phyloP scores from a whole-genome alignment of 192 early-diverging fungal genomes.

The Geranomyces michiganensis region DNA sequence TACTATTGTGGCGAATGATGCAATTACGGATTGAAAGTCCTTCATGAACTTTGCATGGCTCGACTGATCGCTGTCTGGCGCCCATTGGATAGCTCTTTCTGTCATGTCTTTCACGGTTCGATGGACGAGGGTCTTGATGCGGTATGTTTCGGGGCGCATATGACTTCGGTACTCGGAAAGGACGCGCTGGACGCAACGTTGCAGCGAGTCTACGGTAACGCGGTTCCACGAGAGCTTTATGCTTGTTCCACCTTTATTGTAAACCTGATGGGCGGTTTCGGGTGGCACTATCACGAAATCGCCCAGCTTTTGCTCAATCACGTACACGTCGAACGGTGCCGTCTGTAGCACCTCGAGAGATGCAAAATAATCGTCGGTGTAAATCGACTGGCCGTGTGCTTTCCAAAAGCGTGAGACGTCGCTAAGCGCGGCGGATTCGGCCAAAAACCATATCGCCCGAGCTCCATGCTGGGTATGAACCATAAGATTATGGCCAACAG shows the following conservation, averaged over 20 bases:
- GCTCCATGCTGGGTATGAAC: constrained; percentile 23
- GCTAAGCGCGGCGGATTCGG: constrained; percentile 6
- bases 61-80: background rate
- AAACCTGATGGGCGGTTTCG: constrained; percentile 39
- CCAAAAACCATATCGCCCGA: constrained; percentile 38
- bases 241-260: constrained; percentile 36
- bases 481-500: constrained; percentile 44
- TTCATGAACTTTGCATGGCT: background rate
- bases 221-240: constrained; percentile 31
- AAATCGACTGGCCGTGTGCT: constrained; percentile 12
- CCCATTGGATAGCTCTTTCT: background rate
- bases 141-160: constrained; percentile 32
- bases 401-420: constrained; percentile 24
- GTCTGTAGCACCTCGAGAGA: constrained; percentile 21
- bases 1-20: constrained; percentile 21
- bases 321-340: constrained; percentile 37
- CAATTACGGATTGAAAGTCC: constrained; percentile 23
- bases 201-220: constrained; percentile 25
- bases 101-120: constrained; percentile 4
- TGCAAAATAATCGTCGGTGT: constrained; percentile 25
- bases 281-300: constrained; percentile 42
- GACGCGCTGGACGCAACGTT: constrained; percentile 15
- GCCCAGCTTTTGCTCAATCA: constrained; percentile 35
- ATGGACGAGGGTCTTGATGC: constrained; percentile 30
- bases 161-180: constrained; percentile 13